Percentiles rank a stretch among this genome's conserved stretches.
Conservation (phyloP, 768 basidiomycete species). For the Macrocybe gigantea region DNA sequence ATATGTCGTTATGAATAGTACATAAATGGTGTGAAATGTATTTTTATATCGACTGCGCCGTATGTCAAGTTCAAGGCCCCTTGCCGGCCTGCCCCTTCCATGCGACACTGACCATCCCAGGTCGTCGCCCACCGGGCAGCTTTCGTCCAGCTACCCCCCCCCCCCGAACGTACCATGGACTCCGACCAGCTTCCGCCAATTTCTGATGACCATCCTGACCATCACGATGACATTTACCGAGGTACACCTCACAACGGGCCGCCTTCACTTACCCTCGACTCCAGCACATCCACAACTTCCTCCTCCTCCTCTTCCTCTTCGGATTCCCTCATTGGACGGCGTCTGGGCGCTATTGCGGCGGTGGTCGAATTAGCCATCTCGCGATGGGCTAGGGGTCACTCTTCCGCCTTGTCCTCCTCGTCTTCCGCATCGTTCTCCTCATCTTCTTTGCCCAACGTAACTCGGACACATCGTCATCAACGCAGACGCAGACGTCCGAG, state of each 20-base stretch:
- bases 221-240: slow-evolving; percentile 54
- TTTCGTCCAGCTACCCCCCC: no score
- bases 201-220: slow-evolving; percentile 10
- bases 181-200: not conserved
- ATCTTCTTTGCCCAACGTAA: slow-evolving; percentile 23
- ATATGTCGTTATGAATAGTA: slow-evolving; percentile 41
- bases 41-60: not conserved
- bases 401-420: slow-evolving; percentile 42
- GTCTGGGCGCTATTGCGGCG: slow-evolving; percentile 48
- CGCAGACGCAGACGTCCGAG: slow-evolving; percentile 46
- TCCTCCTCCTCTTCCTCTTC: slow-evolving; percentile 37
- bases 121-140: no score
- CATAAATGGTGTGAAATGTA: not conserved
- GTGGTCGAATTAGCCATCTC: slow-evolving; percentile 67
- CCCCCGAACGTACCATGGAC: no score
- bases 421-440: slow-evolving; percentile 34
- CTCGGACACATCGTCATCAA: slow-evolving; percentile 29
- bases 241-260: slow-evolving; percentile 32
- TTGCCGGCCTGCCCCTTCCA: not conserved
- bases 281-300: slow-evolving; percentile 24
- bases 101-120: no score
- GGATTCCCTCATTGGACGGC: slow-evolving; percentile 30
- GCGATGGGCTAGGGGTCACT: slow-evolving; percentile 60
- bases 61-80: not conserved
- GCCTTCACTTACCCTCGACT: slow-evolving; percentile 10